Conservation (phyloP, 257 asterid genomes). For the Thymus quinquecostatus region DNA sequence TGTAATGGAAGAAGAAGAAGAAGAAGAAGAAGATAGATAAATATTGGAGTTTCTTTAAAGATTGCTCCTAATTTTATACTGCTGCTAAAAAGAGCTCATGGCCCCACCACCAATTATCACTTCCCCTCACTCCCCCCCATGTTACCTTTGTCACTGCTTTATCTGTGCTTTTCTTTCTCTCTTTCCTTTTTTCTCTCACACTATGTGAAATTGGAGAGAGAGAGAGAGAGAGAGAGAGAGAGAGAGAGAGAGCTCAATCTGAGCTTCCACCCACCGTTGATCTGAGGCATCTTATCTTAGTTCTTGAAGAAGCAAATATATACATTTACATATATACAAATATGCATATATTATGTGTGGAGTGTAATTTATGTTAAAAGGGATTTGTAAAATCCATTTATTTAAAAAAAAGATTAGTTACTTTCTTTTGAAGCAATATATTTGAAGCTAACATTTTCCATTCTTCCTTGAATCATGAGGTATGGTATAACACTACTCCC, state of each 20-base stretch:
- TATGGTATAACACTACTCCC: background rate
- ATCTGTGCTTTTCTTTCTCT: background rate
- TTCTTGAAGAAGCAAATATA: background rate
- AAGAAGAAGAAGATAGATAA: conserved; percentile 1
- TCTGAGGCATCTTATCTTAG: conserved; percentile 16
- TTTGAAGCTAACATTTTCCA: background rate
- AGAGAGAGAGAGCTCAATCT: background rate
- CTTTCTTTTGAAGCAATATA: background rate
- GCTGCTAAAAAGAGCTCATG: conserved; percentile 32
- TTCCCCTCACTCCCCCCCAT: conserved; percentile 35
- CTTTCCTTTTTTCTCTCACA: conserved; percentile 3
- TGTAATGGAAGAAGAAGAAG: background rate
- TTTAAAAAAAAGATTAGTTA: background rate
- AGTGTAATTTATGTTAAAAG: background rate
- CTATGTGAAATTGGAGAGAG: conserved; percentile 9
- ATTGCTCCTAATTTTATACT: conserved; percentile 30
- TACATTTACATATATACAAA: background rate
- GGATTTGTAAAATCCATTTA: background rate
- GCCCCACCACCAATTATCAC: conserved; percentile 48
- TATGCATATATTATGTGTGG: background rate
- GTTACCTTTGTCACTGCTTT: conserved; percentile 36
- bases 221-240: background rate
- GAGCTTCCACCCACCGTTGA: conserved; percentile 29
- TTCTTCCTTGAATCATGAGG: background rate
- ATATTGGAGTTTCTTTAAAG: conserved; percentile 16